Percentiles rank a stretch among this genome's conserved stretches.
phyloP scores from a whole-genome alignment of 495 filamentous ascomycete genomes.

The Collariella sp. region DNA sequence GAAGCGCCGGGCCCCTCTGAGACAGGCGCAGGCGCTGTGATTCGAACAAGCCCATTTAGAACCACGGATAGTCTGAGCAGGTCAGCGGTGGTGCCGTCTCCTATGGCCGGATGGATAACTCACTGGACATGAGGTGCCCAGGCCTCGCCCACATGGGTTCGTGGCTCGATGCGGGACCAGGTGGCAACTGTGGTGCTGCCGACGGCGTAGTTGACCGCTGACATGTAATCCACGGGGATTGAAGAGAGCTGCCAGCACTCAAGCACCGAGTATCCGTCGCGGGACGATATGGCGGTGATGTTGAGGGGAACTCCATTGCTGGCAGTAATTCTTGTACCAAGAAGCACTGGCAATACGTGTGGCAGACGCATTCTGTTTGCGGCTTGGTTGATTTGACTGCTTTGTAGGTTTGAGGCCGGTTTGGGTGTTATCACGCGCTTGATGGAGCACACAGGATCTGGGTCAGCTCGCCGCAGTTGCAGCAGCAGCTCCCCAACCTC shows the following conservation, averaged over 20 bases:
- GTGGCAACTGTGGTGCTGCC: slow-evolving; percentile 19
- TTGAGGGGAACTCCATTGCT: slow-evolving; percentile 5
- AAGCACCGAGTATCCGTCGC: slow-evolving; percentile 23
- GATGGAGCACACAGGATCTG: too few species aligned
- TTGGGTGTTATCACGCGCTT: too few species aligned
- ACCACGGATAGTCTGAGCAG: slow-evolving; percentile 16
- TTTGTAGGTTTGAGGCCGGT: too few species aligned
- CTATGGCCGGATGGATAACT: not conserved
- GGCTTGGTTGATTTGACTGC: too few species aligned
- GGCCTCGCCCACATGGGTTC: slow-evolving; percentile 20
- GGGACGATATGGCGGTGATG: slow-evolving; percentile 23
- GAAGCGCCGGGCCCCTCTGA: not conserved
- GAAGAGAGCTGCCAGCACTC: slow-evolving; percentile 25
- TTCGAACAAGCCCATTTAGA: slow-evolving; percentile 24
- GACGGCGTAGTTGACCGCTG: slow-evolving; percentile 22
- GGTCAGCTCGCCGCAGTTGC: too few species aligned
- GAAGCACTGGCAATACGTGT: not conserved
- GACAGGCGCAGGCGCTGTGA: slow-evolving; percentile 20
- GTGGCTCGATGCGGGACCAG: slow-evolving; percentile 23
- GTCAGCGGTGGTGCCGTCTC: not conserved
- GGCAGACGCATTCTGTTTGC: not conserved
- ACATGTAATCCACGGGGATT: slow-evolving; percentile 19
- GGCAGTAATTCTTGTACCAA: too few species aligned
- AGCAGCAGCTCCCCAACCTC: too few species aligned
- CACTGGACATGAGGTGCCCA: slow-evolving; percentile 26